Percentiles rank a stretch among this genome's conserved stretches.
phyloP scores from a whole-genome alignment of 2,329 filamentous ascomycete species.

The Endoconidiophora laricicola region DNA sequence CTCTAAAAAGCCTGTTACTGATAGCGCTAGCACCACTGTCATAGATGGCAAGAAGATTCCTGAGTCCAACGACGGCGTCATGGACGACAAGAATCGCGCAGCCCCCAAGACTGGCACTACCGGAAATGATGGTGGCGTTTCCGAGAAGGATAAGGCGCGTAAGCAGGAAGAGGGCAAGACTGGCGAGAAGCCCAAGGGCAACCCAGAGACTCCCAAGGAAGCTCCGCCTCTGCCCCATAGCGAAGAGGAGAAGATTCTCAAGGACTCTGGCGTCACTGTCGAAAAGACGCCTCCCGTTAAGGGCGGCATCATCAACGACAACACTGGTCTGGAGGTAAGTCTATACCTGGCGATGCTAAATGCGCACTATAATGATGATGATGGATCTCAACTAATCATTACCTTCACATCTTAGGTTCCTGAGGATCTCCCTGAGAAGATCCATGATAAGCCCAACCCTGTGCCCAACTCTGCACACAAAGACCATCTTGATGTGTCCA shows the following conservation, averaged over 20 bases:
- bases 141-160: constrained; percentile 65
- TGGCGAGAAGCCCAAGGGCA: constrained; percentile 51
- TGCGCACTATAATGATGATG: not conserved
- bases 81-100: constrained; percentile 70
- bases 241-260: constrained; percentile 52
- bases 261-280: constrained; percentile 23
- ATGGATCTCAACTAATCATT: too few species aligned
- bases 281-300: constrained; percentile 11
- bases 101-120: constrained; percentile 71
- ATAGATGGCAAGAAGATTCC: constrained; percentile 46
- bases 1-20: constrained; percentile 23
- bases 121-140: constrained; percentile 78
- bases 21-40: constrained; percentile 32
- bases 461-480: constrained; percentile 49
- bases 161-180: constrained; percentile 50
- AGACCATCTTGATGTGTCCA: constrained; percentile 40
- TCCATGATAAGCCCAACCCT: constrained; percentile 57
- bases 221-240: constrained; percentile 66
- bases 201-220: constrained; percentile 71
- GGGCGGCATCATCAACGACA: constrained; percentile 12
- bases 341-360: not conserved
- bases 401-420: constrained; percentile 46
- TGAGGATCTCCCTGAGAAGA: constrained; percentile 59
- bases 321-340: constrained; percentile 41
- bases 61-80: constrained; percentile 61